Evolutionary conservation across 495 filamentous ascomycete genomes (phyloP).

Genomic region (Parachaetomium inaequale): DNA sequence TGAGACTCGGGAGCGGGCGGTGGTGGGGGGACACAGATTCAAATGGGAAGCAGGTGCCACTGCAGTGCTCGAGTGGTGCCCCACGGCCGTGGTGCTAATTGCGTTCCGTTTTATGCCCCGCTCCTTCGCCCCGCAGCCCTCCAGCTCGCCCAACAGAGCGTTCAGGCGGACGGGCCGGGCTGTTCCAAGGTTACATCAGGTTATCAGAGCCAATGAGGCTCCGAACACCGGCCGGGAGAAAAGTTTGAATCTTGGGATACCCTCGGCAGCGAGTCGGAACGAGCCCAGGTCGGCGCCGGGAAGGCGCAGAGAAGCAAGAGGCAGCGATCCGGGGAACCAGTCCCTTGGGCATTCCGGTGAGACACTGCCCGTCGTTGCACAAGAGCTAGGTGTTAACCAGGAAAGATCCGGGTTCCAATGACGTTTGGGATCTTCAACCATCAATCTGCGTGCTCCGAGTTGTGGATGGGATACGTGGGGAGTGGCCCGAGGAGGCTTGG

Average conservation of each 20-base stretch:
- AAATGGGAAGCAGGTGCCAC: constrained; percentile 17
- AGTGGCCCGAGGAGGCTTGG: background rate
- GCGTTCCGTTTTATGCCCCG: constrained; percentile 1
- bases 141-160: background rate
- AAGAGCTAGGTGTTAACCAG: background rate
- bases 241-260: background rate
- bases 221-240: constrained; percentile 8
- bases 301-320: background rate
- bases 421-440: background rate
- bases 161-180: background rate
- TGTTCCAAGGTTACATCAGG: background rate
- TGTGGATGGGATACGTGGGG: background rate
- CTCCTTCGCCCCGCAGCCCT: background rate
- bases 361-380: background rate
- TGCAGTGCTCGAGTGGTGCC: constrained; percentile 9
- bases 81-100: constrained; percentile 7
- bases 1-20: background rate
- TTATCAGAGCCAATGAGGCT: constrained; percentile 5
- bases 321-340: background rate
- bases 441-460: background rate
- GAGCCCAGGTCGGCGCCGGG: background rate
- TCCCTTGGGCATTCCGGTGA: background rate
- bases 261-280: background rate
- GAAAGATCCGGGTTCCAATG: background rate
- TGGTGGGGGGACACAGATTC: constrained; percentile 14